Evolutionary conservation across 352 stramenopile species (phyloP), one percentile per base, ranked within the genome.

Genomic region (Pythium vanterpoolii): DNA sequence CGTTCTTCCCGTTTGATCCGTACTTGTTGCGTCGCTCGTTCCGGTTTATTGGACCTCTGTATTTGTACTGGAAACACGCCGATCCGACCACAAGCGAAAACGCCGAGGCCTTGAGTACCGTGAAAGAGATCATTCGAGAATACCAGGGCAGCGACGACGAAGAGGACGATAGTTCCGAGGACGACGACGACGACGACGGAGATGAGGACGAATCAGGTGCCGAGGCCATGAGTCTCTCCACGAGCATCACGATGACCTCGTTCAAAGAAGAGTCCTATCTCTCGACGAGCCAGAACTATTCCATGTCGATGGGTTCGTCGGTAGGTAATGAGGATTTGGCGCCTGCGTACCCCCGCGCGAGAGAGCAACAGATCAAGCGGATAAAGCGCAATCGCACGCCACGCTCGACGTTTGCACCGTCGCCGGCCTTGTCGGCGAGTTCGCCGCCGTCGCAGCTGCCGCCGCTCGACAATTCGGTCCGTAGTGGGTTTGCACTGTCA

Each of bases 1-100:
- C 83, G 6, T 99, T 98, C 63, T 99, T 99, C 58, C 96, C 96
- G 24, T 99, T 99, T 61, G 96, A 99, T 73, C 96, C 96, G 8
- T 98, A 98, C 62, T 73, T 99, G 34, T 68, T 99, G 27, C 79
- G 94, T 19, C 83, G 86, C 30, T 98, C 94, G 21, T 97, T 98
- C 68, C 76, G 72, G 24, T 98, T 90, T 65, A 93, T 99, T 47
- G 88, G 95, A 5, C 86, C 87, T 33, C 82, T 96, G 54, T 99
- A 98, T 67, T 71, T 96, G 51, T 96, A 97, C 71, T 99, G 96
- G 96, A 93, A 96, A 67, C 83, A 94, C 48, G 85, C 79, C 23
- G 85, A 94, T 44, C 85, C 85, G 40, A 90, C 74, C 4, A 87
- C 77, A 19, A 81, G 73, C 52, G 81, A 89, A 39, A 92, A 94